Evolutionary conservation across 2,329 filamentous ascomycete species (phyloP).

Genomic region (Nakataea oryzae): DNA sequence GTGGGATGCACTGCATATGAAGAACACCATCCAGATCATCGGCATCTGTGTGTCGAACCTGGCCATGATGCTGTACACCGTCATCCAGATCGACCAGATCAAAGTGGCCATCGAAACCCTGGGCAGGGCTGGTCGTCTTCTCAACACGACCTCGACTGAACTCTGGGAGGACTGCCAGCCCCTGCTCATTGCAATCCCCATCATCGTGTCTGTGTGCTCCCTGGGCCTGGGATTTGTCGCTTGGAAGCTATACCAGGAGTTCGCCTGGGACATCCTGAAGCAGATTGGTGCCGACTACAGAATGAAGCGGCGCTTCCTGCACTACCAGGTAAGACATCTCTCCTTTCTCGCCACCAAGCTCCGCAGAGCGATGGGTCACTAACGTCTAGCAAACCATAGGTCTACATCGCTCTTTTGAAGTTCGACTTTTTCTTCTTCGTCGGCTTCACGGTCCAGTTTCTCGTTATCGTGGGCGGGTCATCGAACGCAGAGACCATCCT

Average conservation of each 20-base stretch:
- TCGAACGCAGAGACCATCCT: constrained; percentile 69
- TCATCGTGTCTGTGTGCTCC: constrained; percentile 68
- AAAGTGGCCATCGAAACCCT: constrained; percentile 57
- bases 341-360: background rate
- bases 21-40: constrained; percentile 98
- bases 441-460: constrained; percentile 94
- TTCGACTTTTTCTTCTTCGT: constrained; percentile 99
- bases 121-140: constrained; percentile 5
- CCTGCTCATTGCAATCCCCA: constrained; percentile 76
- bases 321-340: constrained; percentile 66
- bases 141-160: constrained; percentile 30
- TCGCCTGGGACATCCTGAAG: constrained; percentile 99
- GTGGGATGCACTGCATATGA: constrained; percentile 85
- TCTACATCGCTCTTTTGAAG: constrained; percentile 95
- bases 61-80: constrained; percentile 83
- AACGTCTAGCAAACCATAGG: constrained; percentile 37
- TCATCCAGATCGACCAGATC: constrained; percentile 89
- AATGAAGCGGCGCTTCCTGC: constrained; percentile 92
- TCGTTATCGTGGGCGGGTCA: constrained; percentile 69
- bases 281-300: constrained; percentile 94
- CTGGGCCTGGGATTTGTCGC: constrained; percentile 64
- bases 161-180: constrained; percentile 65
- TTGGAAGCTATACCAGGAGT: constrained; percentile 97
- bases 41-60: constrained; percentile 89
- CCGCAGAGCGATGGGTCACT: background rate